Base-by-base conservation (phyloP, 2,329 filamentous ascomycete species). In the Neofusicoccum sp. region DNA sequence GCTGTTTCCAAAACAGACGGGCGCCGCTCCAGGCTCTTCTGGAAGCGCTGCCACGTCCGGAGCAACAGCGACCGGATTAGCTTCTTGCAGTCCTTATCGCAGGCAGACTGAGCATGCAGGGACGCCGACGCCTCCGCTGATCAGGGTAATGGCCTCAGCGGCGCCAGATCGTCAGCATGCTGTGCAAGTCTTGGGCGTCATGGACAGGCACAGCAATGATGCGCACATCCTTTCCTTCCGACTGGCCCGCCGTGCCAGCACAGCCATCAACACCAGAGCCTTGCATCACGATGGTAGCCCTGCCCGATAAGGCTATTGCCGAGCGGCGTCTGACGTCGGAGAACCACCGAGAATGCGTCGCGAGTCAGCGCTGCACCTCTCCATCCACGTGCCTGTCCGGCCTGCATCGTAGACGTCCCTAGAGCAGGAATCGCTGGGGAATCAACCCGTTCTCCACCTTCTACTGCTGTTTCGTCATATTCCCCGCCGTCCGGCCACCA, bases 1-100 rank as follows among this genome's bases (percentile, higher is more conserved):
- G 28, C 51, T 43, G 51, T 56, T 54, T 56, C 51, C 36, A 56
- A 56, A 33, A 43, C 51, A 43, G 33, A 33, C 38, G 20, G 51
- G 51, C 51, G 26, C 28, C 38, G 51, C 36, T 43, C 51, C 38
- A 56, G 36, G 51, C 51, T 20, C 24, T 56, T 56, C 51, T 56
- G 51, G 51, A 56, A 33, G 36, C 31, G 14, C 47, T 7, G 24
- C 43, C 43, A 47, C n/a, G n/a, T n/a, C n/a, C 14, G 8, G 31
- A 14, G 31, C 6, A 47, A 8, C 16, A n/a, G 12, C 14, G 20
- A 26, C 20, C 30, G 12, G n/a, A 53, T 53, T 40, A 40, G 30
- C 48, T 34, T 30, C 40, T 40, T 33, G 28, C 45, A n/a, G 30
- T 30, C 28, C 14, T 53, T 3, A 30, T 33, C 20, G 14, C 47